Evolutionary conservation across 495 filamentous ascomycete genomes (phyloP).

Genomic region (Thermothielavioides terrestris): DNA sequence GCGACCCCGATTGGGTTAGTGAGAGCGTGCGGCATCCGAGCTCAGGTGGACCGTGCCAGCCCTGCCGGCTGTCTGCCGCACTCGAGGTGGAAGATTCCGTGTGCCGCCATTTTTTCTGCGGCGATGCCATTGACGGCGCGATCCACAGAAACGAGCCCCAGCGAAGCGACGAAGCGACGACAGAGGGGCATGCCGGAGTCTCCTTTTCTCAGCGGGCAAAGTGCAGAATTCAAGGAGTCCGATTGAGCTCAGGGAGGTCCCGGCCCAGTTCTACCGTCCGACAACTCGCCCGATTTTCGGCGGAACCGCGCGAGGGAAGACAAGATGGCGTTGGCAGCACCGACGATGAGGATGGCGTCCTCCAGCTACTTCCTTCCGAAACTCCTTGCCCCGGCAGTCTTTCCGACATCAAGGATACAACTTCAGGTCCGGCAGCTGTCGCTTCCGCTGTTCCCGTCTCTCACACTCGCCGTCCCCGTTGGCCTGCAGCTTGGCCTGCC

Average conservation of each 20-base stretch:
- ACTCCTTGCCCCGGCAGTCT: conserved; percentile 32
- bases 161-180: conserved; percentile 6
- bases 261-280: neutral
- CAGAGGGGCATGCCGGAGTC: conserved; percentile 2
- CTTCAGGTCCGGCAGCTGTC: conserved; percentile 33
- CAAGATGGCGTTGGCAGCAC: conserved; percentile 37
- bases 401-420: conserved; percentile 32
- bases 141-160: conserved; percentile 9
- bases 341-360: conserved; percentile 23
- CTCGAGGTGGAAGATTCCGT: conserved; percentile 13
- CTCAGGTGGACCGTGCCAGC: conserved; percentile 23
- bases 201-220: neutral
- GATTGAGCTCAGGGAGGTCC: neutral
- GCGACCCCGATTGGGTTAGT: conserved; percentile 20
- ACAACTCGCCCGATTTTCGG: neutral
- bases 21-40: conserved; percentile 8
- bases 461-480: conserved; percentile 44
- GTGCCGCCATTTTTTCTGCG: conserved; percentile 24
- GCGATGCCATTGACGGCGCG: conserved; percentile 6
- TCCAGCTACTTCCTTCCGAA: conserved; percentile 25
- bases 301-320: neutral
- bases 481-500: conserved; percentile 48
- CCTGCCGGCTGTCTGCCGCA: conserved; percentile 4
- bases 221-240: neutral
- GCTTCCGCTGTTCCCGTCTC: conserved; percentile 38